These are phyloP conservation scores for Paecilomyces formosus DNA, from an alignment of 2,329 filamentous ascomycete species.

Conservation along the genomic window DNA sequence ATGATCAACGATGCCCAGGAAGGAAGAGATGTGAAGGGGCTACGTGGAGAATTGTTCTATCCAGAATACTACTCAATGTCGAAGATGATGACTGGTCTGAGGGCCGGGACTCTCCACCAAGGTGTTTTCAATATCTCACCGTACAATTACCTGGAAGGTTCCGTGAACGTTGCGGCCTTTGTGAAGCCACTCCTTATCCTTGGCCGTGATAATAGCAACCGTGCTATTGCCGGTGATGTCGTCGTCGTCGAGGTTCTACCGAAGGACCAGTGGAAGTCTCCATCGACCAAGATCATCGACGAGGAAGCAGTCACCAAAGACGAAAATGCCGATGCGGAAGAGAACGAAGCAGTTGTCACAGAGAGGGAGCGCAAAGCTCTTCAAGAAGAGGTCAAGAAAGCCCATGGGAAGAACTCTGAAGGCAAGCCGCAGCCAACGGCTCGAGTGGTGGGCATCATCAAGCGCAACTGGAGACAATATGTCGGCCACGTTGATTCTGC, in stretches of 20 bases:
- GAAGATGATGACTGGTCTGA: constrained; percentile 89
- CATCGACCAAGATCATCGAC: constrained; percentile 91
- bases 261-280: constrained; percentile 93
- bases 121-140: constrained; percentile 93
- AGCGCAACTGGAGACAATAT: constrained; percentile 96
- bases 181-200: constrained; percentile 81
- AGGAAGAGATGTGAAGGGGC: constrained; percentile 55
- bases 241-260: constrained; percentile 91
- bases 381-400: constrained; percentile 83
- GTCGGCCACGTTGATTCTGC: constrained; percentile 90
- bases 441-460: constrained; percentile 82
- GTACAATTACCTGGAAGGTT: constrained; percentile 96
- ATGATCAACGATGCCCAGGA: constrained; percentile 82
- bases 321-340: constrained; percentile 82
- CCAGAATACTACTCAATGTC: constrained; percentile 84
- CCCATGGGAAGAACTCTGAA: constrained; percentile 69
- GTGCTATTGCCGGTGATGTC: constrained; percentile 82
- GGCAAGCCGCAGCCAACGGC: constrained; percentile 82
- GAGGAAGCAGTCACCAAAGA: constrained; percentile 88
- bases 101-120: constrained; percentile 82
- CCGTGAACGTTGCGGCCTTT: constrained; percentile 82
- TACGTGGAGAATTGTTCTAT: constrained; percentile 68
- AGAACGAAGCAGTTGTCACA: constrained; percentile 68
- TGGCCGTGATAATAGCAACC: constrained; percentile 92
- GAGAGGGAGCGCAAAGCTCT: constrained; percentile 79